A percentile compares a stretch with the other conserved stretches of the same genome.
Conservation (phyloP, 106 monocot species). For the Alisma plantagoaquatica region DNA sequence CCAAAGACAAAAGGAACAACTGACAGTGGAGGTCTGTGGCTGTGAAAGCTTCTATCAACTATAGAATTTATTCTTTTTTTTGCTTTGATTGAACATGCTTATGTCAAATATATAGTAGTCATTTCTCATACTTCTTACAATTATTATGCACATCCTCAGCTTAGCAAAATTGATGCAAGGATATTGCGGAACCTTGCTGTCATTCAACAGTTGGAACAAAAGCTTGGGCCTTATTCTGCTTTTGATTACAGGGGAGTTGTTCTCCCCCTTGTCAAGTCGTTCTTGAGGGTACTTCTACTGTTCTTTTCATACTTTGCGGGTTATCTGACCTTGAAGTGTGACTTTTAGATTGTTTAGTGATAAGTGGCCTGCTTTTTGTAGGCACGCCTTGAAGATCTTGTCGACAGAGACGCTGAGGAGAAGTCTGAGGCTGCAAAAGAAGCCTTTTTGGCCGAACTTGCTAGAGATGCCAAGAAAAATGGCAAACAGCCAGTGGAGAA, state of each 20-base stretch:
- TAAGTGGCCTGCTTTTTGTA: constrained; percentile 18
- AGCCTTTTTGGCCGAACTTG: constrained; percentile 89
- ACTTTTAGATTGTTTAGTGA: neutral
- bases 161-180: constrained; percentile 78
- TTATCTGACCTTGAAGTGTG: neutral
- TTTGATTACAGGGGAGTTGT: constrained; percentile 72
- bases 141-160: constrained; percentile 33
- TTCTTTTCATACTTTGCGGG: neutral
- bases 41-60: too few relatives aligned
- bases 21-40: constrained; percentile 52
- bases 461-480: constrained; percentile 53
- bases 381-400: constrained; percentile 66
- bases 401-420: constrained; percentile 86
- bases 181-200: constrained; percentile 50
- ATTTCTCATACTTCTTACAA: too few relatives aligned
- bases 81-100: too few relatives aligned
- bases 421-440: constrained; percentile 89
- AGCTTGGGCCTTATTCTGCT: constrained; percentile 57
- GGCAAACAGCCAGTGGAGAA: constrained; percentile 59
- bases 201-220: constrained; percentile 60
- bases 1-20: constrained; percentile 59
- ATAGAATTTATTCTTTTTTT: too few relatives aligned
- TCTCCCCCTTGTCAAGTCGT: constrained; percentile 73
- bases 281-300: constrained; percentile 38
- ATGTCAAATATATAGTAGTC: too few relatives aligned